These are phyloP conservation scores for Thelonectria olida DNA, from an alignment of 2,329 filamentous ascomycete species.

Conservation along the genomic window DNA sequence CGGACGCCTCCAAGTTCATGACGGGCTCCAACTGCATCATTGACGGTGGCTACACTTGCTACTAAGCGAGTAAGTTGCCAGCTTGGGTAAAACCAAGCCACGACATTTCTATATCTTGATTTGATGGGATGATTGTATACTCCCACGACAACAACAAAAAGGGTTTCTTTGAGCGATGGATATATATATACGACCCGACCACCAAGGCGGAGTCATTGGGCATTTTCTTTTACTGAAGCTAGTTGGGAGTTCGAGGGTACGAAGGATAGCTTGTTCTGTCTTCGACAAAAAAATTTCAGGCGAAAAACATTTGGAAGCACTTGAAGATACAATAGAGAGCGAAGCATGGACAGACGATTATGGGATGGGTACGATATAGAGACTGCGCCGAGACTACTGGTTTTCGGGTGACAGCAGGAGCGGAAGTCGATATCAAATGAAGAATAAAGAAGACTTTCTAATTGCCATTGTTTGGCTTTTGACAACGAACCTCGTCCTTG, in stretches of 20 bases:
- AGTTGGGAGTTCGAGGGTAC: constrained; percentile 32
- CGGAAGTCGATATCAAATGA: background rate
- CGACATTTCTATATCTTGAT: constrained; percentile 1
- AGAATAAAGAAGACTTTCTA: constrained; percentile 5
- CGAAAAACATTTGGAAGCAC: constrained; percentile 18
- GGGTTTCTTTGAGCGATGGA: background rate
- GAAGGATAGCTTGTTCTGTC: constrained; percentile 10
- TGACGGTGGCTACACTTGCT: constrained; percentile 75
- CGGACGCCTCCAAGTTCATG: constrained; percentile 79
- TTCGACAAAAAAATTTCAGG: constrained; percentile 9
- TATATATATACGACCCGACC: constrained; percentile 4
- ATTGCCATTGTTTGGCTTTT: constrained; percentile 12
- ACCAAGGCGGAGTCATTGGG: constrained; percentile 1
- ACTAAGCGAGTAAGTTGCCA: constrained; percentile 48
- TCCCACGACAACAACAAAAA: background rate
- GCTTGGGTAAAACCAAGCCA: background rate
- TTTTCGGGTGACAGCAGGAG: constrained; percentile 1
- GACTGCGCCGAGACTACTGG: background rate
- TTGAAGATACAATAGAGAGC: constrained; percentile 23
- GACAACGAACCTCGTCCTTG: background rate
- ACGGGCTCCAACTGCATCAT: constrained; percentile 79
- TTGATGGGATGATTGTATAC: constrained; percentile 2
- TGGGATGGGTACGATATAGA: constrained; percentile 21
- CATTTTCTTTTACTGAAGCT: constrained; percentile 14
- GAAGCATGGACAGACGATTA: background rate